Percentiles rank a stretch among this genome's conserved stretches.
phyloP scores from a whole-genome alignment of 805 yeast genomes.

The Starmerella geochares region DNA sequence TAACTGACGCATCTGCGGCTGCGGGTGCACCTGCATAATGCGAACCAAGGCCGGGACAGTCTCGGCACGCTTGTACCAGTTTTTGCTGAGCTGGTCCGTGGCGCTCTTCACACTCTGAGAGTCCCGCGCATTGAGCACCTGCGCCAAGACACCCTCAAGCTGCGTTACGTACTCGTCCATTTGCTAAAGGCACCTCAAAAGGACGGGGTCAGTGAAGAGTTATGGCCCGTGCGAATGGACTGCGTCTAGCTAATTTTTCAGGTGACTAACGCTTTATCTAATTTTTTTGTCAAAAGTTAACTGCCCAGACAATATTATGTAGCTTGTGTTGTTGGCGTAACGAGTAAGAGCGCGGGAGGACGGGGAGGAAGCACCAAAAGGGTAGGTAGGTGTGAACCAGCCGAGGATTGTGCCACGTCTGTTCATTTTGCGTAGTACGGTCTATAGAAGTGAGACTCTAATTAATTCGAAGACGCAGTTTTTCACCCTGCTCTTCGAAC shows the following conservation, averaged over 20 bases:
- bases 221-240: background rate
- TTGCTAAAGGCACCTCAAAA: background rate
- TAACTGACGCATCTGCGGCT: slow-evolving; percentile 69
- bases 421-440: no score
- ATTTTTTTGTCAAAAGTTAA: slow-evolving; percentile 3
- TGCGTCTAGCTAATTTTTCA: slow-evolving; percentile 5
- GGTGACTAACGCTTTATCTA: slow-evolving; percentile 1
- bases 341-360: no score
- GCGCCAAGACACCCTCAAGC: slow-evolving; percentile 68
- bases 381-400: no score
- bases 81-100: slow-evolving; percentile 58
- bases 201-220: background rate
- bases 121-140: slow-evolving; percentile 66
- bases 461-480: no score
- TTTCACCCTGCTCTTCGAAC: no score
- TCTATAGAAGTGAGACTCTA: no score
- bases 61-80: slow-evolving; percentile 58
- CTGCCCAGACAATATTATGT: background rate
- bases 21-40: slow-evolving; percentile 58
- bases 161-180: slow-evolving; percentile 37
- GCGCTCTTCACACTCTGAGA: slow-evolving; percentile 75
- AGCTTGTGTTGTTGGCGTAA: no score
- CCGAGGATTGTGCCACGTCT: no score
- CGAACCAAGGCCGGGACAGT: slow-evolving; percentile 77
- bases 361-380: no score